Percentiles rank a stretch among this genome's conserved stretches.
These are phyloP conservation scores for Mariannaea elegans DNA, from an alignment of 2,329 filamentous ascomycete genomes.

Conservation along the genomic window DNA sequence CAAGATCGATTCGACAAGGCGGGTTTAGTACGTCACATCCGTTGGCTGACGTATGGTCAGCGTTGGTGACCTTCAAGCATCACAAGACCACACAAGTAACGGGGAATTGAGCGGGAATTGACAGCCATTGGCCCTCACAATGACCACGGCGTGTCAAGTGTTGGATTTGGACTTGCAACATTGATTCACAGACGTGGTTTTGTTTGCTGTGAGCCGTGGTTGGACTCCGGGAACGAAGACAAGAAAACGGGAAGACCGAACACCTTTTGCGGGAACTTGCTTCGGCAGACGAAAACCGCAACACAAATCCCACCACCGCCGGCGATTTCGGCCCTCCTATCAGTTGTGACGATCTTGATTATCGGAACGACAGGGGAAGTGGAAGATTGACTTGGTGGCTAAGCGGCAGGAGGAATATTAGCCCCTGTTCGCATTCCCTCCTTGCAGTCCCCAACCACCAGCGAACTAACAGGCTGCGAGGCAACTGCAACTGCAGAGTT, in stretches of 20 bases:
- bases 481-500: not conserved
- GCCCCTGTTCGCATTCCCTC: not conserved
- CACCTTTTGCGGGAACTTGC: not conserved
- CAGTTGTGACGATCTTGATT: not conserved
- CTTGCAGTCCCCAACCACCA: not conserved
- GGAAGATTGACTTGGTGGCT: not conserved
- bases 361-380: not conserved
- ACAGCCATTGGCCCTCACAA: conserved; percentile 1
- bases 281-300: not conserved
- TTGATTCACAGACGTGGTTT: not conserved
- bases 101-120: conserved; percentile 6
- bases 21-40: not conserved
- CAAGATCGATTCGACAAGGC: not conserved
- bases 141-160: not conserved
- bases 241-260: not conserved
- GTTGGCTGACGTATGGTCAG: conserved; percentile 13
- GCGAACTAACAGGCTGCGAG: not conserved
- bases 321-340: not conserved
- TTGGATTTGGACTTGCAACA: not conserved
- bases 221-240: not conserved
- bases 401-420: not conserved
- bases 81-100: conserved; percentile 9
- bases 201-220: not conserved
- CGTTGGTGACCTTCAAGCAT: conserved; percentile 5
- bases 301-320: not conserved